Percentiles rank a stretch among this genome's conserved stretches.
phyloP scores from a whole-genome alignment of 305 asterid species.

The Fraxinus sp. region DNA sequence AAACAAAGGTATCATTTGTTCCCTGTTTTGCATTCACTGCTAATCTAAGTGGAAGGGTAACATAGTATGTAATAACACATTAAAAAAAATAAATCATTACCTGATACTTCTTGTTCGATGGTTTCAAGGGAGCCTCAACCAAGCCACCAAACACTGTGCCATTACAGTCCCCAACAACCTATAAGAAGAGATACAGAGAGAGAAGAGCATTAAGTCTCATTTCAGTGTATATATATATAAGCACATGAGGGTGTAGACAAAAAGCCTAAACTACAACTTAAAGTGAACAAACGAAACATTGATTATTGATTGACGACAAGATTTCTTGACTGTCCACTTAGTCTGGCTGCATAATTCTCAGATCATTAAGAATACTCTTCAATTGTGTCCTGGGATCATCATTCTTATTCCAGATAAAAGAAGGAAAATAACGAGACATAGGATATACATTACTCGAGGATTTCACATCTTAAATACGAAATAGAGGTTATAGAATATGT shows the following conservation, averaged over 20 bases:
- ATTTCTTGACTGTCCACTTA: background rate
- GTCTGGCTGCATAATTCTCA: background rate
- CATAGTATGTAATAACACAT: background rate
- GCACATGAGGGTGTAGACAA: background rate
- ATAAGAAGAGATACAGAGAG: background rate
- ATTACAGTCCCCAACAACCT: constrained; percentile 91
- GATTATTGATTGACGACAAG: background rate
- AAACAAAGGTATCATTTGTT: constrained; percentile 67
- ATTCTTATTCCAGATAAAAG: background rate
- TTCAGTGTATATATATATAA: background rate
- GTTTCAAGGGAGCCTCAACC: constrained; percentile 84
- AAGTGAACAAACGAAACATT: background rate
- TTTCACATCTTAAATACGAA: background rate
- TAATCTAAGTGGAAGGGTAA: constrained; percentile 20
- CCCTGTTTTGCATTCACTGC: constrained; percentile 50
- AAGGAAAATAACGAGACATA: background rate
- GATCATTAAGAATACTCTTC: background rate
- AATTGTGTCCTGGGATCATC: background rate
- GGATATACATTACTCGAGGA: background rate
- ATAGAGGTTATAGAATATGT: background rate
- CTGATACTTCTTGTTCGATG: constrained; percentile 80
- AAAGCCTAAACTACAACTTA: background rate
- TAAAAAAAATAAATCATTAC: constrained; percentile 32
- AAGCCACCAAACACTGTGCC: constrained; percentile 92
- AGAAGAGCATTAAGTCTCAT: background rate